Evolutionary conservation across 495 filamentous ascomycete genomes (phyloP).

Genomic region (Penicillium chermesinum): DNA sequence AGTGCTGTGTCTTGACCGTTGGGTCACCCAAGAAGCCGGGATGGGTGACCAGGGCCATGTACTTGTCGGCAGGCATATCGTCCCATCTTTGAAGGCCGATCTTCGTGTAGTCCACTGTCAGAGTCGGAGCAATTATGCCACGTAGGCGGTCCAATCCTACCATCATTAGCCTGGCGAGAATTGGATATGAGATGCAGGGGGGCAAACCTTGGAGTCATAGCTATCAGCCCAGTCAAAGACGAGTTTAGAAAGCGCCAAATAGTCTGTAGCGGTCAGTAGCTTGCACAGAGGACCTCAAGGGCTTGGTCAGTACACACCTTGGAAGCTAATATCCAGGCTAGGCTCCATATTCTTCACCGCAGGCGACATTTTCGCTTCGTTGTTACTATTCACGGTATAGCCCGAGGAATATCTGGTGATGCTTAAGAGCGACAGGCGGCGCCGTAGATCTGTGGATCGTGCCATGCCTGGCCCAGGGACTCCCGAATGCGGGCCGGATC

Average conservation of each 20-base stretch:
- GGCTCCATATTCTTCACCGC: constrained; percentile 21
- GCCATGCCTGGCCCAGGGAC: neutral
- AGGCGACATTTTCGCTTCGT: constrained; percentile 18
- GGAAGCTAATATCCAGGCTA: constrained; percentile 27
- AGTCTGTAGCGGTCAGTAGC: constrained; percentile 14
- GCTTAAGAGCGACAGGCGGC: neutral
- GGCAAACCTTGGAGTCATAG: constrained; percentile 61
- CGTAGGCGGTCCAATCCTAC: constrained; percentile 66
- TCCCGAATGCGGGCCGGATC: too few species aligned
- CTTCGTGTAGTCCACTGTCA: constrained; percentile 69
- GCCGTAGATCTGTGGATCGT: constrained; percentile 5
- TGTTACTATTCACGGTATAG: neutral
- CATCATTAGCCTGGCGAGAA: neutral
- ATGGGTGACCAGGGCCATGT: constrained; percentile 62
- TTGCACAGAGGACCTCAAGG: neutral
- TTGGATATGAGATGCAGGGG: neutral
- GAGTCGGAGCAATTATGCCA: constrained; percentile 66
- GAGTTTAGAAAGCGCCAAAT: constrained; percentile 22
- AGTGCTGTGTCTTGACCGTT: constrained; percentile 68
- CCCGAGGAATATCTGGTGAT: neutral
- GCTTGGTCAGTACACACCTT: constrained; percentile 7
- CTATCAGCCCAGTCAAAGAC: constrained; percentile 75
- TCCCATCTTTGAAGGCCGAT: constrained; percentile 69
- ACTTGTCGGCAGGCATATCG: constrained; percentile 67
- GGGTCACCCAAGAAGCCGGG: constrained; percentile 65